Base-by-base conservation (phyloP, 2,329 filamentous ascomycete genomes). In the Bisporella sp. region DNA sequence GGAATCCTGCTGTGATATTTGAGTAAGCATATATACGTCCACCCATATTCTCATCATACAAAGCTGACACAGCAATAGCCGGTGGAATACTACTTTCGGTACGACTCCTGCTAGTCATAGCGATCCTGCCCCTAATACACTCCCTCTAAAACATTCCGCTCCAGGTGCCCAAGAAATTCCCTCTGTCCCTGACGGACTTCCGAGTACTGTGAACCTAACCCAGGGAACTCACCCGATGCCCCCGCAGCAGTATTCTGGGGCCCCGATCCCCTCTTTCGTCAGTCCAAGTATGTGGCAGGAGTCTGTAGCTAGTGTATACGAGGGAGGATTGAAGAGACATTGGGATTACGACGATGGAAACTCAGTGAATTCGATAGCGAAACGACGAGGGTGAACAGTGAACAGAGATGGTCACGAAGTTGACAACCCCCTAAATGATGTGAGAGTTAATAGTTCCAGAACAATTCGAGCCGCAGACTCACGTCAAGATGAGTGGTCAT, bases 11-110 rank as follows among this genome's bases (percentile, higher is more conserved):
- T 32, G 81, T 85, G 52, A 89, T 96, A 58, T 92, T 95, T 77
- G 88, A 92, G 89, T 95, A 79, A 77, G 88, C 79, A 44, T 11
- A 12, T 29, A 31, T 6, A 45, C 21, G 3, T 6, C 39, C 6
- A 8, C 7, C 28, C 45, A 6, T 42, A 31, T 47, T n/a, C 4
- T 12, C 41, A 28, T 5, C 8, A 42, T 8, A 47, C 21, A 21
- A 21, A 21, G 48, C 60, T 69, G 58, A 73, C 54, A 37, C 47
- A 30, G 37, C 5, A 58, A 55, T 62, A 95, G 91, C 68, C 89
- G 96, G 74, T 97, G 92, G 91, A 91, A 95, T 69, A 84, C 87
- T 64, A 91, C 92, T 58, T 97, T 96, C 72, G 88, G 89, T 74
- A 87, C 64, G 63, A 62, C 56, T 61, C 62, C 59, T 59, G 54